Percentiles rank a stretch among this genome's conserved stretches.
These are phyloP conservation scores for Uromyces viciae-fabae DNA, from an alignment of 1,284 basidiomycete species.

Conservation along the genomic window DNA sequence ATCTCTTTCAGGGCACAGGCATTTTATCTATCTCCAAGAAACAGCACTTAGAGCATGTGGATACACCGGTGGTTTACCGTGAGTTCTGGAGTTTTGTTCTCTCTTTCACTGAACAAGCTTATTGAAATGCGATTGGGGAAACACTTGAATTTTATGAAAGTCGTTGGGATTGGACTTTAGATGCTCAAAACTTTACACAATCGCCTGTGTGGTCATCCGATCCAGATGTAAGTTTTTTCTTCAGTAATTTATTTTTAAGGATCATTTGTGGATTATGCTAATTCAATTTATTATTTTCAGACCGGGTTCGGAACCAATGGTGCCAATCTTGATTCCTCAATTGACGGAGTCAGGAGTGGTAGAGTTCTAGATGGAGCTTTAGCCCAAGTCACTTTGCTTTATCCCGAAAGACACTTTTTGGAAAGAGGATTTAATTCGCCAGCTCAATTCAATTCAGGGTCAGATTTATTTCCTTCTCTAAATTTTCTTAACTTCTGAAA, in stretches of 20 bases:
- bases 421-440: slow-evolving; percentile 33
- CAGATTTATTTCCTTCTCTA: too few species aligned
- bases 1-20: slow-evolving; percentile 14
- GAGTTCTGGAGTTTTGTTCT: not conserved
- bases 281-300: not conserved
- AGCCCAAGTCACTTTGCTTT: slow-evolving; percentile 26
- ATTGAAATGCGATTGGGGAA: too few species aligned
- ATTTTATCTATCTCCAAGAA: slow-evolving; percentile 45
- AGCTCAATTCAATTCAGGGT: slow-evolving; percentile 21
- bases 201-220: slow-evolving; percentile 34
- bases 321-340: not conserved
- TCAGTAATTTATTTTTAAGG: not conserved
- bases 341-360: slow-evolving; percentile 3
- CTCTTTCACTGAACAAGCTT: too few species aligned
- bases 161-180: slow-evolving; percentile 37
- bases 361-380: slow-evolving; percentile 30
- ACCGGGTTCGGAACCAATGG: slow-evolving; percentile 27
- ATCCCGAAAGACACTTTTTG: slow-evolving; percentile 15
- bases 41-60: slow-evolving; percentile 25
- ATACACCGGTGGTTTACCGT: slow-evolving; percentile 28
- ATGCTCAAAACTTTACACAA: slow-evolving; percentile 12
- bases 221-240: slow-evolving; percentile 13
- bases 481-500: not conserved
- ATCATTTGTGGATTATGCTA: not conserved
- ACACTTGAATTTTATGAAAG: too few species aligned